Base-by-base conservation (phyloP, 805 yeast species). In the Metschnikowia kofuensis region DNA sequence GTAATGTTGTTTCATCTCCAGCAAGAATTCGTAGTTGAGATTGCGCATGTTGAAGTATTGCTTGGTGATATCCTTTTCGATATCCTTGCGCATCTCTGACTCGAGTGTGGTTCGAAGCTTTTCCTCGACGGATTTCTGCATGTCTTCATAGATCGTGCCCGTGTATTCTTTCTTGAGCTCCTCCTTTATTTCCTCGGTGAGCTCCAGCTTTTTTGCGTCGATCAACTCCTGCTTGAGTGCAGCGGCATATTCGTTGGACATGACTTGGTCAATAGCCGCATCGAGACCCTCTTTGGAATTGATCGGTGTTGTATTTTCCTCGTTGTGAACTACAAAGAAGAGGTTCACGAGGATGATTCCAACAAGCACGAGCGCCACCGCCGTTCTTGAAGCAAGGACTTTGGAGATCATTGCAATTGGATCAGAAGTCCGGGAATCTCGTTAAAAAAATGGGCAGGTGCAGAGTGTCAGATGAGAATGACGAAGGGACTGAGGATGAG, bases 221-320 rank as follows among this genome's bases (percentile, higher is more conserved):
- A 42, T 16, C 31, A 51, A 6, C 12, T 51, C 55, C 16, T 42
- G 35, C 14, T 47, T 44, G n/a, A 51, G 43, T 11, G 49, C 16
- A 27, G 38, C 28, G 15, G 44, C 21, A 34, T 48, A 51, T 27
- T 49, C 52, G 36, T 38, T 46, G 21, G 45, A 32, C 32, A 45
- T 41, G 36, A 49, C 28, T 8, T 11, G 4, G 11, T 49, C 52
- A 32, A 49, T 36, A 15, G 50, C 42, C 11, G 21, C 40, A 28
- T 42, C 44, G 35, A 51, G 48, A 4, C 42, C 47, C 32, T 43
- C 47, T 15, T 47, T 47, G 10, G 49, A 38, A 11, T 42, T 42
- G 3, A 42, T 35, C 14, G 38, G 42, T 7, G 38, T 38, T 16
- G 37, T 31, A 15, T 12, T 21, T 27, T 34, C 40, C 30, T 47